A percentile compares a stretch with the other conserved stretches of the same genome.
These are phyloP conservation scores for Cicer cuneatum DNA, from an alignment of 306 rosid genomes.

Conservation along the genomic window DNA sequence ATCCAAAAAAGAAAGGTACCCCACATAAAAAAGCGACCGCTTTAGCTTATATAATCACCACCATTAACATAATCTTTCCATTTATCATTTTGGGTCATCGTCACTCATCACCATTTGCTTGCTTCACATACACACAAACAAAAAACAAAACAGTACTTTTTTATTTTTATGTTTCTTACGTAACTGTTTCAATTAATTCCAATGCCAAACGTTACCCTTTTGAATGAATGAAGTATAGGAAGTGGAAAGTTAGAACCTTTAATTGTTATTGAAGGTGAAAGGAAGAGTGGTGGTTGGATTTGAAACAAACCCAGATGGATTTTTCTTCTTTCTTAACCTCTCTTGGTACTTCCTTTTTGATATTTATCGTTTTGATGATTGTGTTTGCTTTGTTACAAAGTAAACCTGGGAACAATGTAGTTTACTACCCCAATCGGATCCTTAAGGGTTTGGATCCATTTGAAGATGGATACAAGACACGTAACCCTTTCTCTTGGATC, in stretches of 20 bases:
- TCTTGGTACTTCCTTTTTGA: constrained; percentile 77
- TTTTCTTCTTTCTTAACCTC: constrained; percentile 84
- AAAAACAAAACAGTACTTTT: neutral
- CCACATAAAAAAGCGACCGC: constrained; percentile 43
- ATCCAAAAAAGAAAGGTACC: constrained; percentile 35
- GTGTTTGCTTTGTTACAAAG: constrained; percentile 64
- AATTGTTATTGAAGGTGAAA: neutral
- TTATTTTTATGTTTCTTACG: neutral
- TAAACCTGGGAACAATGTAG: constrained; percentile 77
- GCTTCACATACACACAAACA: neutral
- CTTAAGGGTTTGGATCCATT: constrained; percentile 71
- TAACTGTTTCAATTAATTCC: constrained; percentile 28
- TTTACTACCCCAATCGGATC: constrained; percentile 92
- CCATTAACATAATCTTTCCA: neutral
- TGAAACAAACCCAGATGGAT: constrained; percentile 64
- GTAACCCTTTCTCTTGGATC: constrained; percentile 88
- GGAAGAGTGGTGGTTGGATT: neutral
- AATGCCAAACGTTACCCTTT: constrained; percentile 35
- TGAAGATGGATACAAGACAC: constrained; percentile 53
- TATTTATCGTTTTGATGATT: constrained; percentile 72
- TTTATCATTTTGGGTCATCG: constrained; percentile 10
- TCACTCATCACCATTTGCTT: constrained; percentile 22
- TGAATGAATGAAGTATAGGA: neutral
- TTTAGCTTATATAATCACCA: constrained; percentile 13
- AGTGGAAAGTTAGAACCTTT: constrained; percentile 16